A percentile compares a stretch with the other conserved stretches of the same genome.
phyloP scores from a whole-genome alignment of 768 basidiomycete genomes.

The Tricholoma sp. region DNA sequence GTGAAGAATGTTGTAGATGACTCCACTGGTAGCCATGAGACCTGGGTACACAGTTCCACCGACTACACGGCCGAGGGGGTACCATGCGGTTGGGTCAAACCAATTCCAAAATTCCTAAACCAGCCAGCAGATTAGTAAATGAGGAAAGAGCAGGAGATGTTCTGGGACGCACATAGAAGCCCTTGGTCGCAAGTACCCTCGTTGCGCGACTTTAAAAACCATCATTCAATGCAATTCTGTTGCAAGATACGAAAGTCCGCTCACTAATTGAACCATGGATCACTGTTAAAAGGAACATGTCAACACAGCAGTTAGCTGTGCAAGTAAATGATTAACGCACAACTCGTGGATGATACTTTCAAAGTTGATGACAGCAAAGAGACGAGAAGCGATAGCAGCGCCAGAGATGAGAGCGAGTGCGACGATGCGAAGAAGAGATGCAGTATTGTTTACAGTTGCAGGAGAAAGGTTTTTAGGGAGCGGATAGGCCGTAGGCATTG shows the following conservation, averaged over 20 bases:
- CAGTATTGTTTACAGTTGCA: conserved; percentile 77
- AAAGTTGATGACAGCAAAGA: conserved; percentile 97
- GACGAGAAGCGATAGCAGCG: conserved; percentile 90
- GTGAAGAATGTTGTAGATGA: conserved; percentile 91
- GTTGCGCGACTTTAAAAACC: conserved; percentile 74
- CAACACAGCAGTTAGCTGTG: not conserved
- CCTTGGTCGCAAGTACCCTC: conserved; percentile 81
- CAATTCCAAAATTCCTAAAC: conserved; percentile 98
- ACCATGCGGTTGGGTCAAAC: conserved; percentile 99
- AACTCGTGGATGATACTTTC: conserved; percentile 99
- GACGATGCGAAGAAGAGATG: conserved; percentile 85
- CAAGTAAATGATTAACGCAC: conserved; percentile 42
- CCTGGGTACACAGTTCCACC: conserved; percentile 99
- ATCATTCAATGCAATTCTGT: conserved; percentile 8
- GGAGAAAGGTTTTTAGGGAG: conserved; percentile 68
- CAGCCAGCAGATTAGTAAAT: conserved; percentile 1
- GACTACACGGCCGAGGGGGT: conserved; percentile 96
- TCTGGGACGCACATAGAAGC: conserved; percentile 77
- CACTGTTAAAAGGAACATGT: conserved; percentile 42
- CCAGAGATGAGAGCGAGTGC: conserved; percentile 88
- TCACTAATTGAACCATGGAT: conserved; percentile 99
- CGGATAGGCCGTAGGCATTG: conserved; percentile 68
- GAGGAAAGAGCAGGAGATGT: not conserved
- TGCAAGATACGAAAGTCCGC: conserved; percentile 27
- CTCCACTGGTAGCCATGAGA: conserved; percentile 95